phyloP scores from a whole-genome alignment of 2,329 filamentous ascomycete species.

The Colletotrichum tropicicola region DNA sequence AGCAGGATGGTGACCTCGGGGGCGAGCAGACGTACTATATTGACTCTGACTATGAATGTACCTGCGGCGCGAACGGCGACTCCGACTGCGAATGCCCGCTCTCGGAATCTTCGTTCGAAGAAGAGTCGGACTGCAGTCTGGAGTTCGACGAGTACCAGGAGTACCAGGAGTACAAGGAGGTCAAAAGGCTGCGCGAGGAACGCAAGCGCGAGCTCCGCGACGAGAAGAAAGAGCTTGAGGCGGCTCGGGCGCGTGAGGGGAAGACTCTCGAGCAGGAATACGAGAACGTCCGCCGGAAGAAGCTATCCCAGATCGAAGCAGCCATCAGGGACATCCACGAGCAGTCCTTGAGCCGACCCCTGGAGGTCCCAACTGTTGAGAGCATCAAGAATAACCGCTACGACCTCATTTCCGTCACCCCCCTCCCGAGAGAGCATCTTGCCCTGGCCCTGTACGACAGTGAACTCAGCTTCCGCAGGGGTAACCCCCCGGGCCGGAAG shows the following conservation, averaged over 20 bases:
- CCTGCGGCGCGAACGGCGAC: neutral
- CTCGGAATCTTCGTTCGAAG: neutral
- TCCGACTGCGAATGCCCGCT: neutral
- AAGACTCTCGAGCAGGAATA: neutral
- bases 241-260: neutral
- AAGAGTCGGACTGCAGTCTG: neutral
- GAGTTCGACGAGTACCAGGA: neutral
- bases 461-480: neutral
- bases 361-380: neutral
- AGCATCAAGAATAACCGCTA: neutral
- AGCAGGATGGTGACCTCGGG: no score
- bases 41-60: neutral
- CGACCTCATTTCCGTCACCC: neutral
- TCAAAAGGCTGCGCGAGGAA: neutral
- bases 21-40: neutral
- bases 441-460: neutral
- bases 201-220: neutral
- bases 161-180: neutral
- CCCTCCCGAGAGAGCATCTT: neutral
- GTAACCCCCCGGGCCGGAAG: neutral
- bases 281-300: neutral
- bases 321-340: neutral
- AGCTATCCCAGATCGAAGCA: neutral
- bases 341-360: neutral
- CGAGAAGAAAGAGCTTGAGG: neutral